Conservation (phyloP, 2,329 filamentous ascomycete genomes). For the Didymella pomorum region DNA sequence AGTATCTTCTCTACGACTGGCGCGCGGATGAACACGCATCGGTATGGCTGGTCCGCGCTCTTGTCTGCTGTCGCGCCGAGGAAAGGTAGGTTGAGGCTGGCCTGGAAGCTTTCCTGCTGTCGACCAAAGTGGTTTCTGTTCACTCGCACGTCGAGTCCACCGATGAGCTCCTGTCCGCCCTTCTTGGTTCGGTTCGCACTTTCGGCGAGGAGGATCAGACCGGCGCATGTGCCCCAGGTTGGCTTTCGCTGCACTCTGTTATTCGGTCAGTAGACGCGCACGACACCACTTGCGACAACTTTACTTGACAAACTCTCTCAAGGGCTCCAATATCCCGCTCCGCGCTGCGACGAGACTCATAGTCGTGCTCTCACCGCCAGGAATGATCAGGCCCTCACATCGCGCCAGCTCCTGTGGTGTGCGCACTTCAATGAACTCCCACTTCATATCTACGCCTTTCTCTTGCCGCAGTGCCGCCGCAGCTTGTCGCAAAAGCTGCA, state of each 20-base stretch:
- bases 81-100: slow-evolving; percentile 76
- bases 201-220: slow-evolving; percentile 88
- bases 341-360: slow-evolving; percentile 88
- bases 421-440: slow-evolving; percentile 80
- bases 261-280: slow-evolving; percentile 7
- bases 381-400: slow-evolving; percentile 87
- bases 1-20: slow-evolving; percentile 89
- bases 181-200: slow-evolving; percentile 87
- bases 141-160: slow-evolving; percentile 87
- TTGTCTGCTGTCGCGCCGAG: slow-evolving; percentile 53
- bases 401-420: slow-evolving; percentile 72
- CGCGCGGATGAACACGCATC: slow-evolving; percentile 90
- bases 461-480: slow-evolving; percentile 57
- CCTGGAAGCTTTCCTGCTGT: slow-evolving; percentile 90
- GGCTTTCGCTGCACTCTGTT: slow-evolving; percentile 76
- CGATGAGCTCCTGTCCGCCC: slow-evolving; percentile 91
- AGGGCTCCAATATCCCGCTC: slow-evolving; percentile 80
- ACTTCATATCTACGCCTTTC: slow-evolving; percentile 44
- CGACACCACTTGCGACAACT: slow-evolving; percentile 40
- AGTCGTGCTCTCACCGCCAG: slow-evolving; percentile 93
- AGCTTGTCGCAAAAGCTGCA: slow-evolving; percentile 76
- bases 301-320: slow-evolving; percentile 90
- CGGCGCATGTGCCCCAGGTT: slow-evolving; percentile 95
- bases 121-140: slow-evolving; percentile 95
- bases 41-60: slow-evolving; percentile 64